Base-by-base conservation (phyloP, 1,139 yeast species). In the Protomyces arabidopsidicola region DNA sequence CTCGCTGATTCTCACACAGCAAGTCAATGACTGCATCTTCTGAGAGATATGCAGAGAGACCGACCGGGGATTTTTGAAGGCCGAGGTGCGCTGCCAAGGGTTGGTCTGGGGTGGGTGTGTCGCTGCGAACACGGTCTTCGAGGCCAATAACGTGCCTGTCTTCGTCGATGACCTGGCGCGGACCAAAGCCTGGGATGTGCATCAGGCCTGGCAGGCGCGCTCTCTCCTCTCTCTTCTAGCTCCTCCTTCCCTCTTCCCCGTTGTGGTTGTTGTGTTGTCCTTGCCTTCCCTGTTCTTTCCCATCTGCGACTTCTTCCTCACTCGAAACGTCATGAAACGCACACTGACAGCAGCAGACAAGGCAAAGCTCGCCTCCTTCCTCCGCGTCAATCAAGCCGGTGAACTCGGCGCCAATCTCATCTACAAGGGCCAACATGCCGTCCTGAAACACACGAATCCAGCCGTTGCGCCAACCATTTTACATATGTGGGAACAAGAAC, bases 401-500 rank as follows among this genome's bases (percentile, higher is more conserved):
- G 99, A 93, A 73, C 81, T 93, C n/a, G 99, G 98, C 1, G 99
- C 99, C 1, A 86, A 95, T 74, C 86, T 87, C 70, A 93, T 93
- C 65, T 93, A 93, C 75, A 84, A 86, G 67, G 99, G 98, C 14
- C 99, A 93, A 74, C 88, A 86, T 70, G 78, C 83, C 61, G 90
- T 91, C 2, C 79, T 93, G 64, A 84, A 88, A 14, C 80, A 80
- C 66, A 86, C 84, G 67, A 80, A 69, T 58, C 80, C 80, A 9
- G 68, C 82, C 68, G 89, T 96, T 2, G 89, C 87, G 16, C 81
- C 81, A 8, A 79, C 90, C 12, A 79, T 93, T 71, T 83, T 85
- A 71, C 98, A 93, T 74, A 93, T 93, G 98, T 91, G 98, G 98
- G 97, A 90, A 53, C 98, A 93, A 74, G 99, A 93, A 72, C 79